These are phyloP conservation scores for Arthrobotrys conoides DNA, from an alignment of 2,329 filamentous ascomycete species.

Conservation along the genomic window DNA sequence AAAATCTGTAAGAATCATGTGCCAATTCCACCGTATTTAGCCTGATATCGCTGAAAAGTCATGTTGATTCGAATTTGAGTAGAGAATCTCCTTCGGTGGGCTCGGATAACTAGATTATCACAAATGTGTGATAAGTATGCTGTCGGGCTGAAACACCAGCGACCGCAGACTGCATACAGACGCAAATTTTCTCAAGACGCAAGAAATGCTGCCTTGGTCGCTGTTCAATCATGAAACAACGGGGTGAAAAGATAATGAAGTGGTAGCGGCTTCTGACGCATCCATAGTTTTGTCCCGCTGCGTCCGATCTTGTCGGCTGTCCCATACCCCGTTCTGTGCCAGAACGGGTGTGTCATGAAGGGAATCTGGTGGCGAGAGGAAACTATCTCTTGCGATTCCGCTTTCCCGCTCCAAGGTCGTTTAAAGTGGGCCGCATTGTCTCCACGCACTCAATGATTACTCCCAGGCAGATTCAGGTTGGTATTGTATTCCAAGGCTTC, in stretches of 20 bases:
- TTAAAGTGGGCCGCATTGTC: background rate
- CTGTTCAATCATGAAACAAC: background rate
- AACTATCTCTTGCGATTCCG: background rate
- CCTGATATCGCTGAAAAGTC: constrained; percentile 15
- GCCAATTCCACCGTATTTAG: constrained; percentile 32
- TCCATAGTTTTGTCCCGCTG: background rate
- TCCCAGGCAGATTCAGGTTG: background rate
- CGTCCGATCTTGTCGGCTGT: background rate
- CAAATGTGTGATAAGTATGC: background rate
- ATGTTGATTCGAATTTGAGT: constrained; percentile 1
- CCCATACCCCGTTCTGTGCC: background rate
- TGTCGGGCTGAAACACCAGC: background rate
- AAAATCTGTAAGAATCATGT: constrained; percentile 27
- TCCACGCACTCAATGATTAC: background rate
- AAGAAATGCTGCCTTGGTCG: constrained; percentile 4
- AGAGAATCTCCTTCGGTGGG: background rate
- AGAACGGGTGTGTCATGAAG: too few relatives aligned
- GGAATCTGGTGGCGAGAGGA: background rate
- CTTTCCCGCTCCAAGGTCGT: background rate
- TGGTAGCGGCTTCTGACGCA: background rate
- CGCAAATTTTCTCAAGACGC: background rate
- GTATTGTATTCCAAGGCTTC: background rate
- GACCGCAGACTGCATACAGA: background rate
- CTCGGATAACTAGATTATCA: background rate
- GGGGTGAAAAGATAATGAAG: background rate